These are phyloP conservation scores for Rhododendron vialii DNA, from an alignment of 148 eudicot species.

Conservation along the genomic window DNA sequence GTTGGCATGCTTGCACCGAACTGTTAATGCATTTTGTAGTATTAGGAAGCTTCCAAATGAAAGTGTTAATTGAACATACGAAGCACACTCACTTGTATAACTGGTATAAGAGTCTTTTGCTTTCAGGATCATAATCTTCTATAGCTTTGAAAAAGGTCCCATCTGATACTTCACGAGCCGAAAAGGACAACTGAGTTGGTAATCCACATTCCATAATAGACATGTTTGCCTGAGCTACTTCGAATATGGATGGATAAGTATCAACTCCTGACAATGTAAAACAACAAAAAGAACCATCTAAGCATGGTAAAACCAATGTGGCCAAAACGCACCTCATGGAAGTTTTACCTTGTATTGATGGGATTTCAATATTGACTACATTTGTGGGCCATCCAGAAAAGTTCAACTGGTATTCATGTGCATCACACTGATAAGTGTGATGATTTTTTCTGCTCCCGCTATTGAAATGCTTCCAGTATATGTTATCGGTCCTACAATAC, in stretches of 20 bases:
- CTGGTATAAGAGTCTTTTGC: conserved; percentile 62
- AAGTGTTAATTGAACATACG: neutral
- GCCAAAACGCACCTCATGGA: conserved; percentile 2
- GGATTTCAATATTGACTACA: conserved; percentile 80
- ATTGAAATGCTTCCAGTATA: conserved; percentile 65
- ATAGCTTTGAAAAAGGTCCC: conserved; percentile 91
- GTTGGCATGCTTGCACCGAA: neutral
- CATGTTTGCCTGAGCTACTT: conserved; percentile 43
- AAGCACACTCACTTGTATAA: conserved; percentile 56
- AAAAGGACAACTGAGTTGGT: conserved; percentile 83
- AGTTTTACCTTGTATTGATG: conserved; percentile 52
- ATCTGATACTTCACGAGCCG: conserved; percentile 84
- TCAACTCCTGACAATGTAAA: conserved; percentile 39
- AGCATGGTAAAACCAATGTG: conserved; percentile 2
- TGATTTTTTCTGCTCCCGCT: conserved; percentile 41
- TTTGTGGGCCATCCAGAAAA: conserved; percentile 97
- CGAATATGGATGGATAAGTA: conserved; percentile 67
- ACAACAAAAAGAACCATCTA: conserved; percentile 5
- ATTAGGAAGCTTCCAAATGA: neutral
- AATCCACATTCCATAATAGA: conserved; percentile 70
- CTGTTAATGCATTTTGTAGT: neutral
- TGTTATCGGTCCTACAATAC: conserved; percentile 65
- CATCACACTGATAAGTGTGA: conserved; percentile 61
- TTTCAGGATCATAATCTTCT: conserved; percentile 87
- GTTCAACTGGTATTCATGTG: conserved; percentile 53